Percentiles rank a stretch among this genome's conserved stretches.
Conservation (phyloP, 2,329 filamentous ascomycete genomes). For the Fusarium sublunatum region DNA sequence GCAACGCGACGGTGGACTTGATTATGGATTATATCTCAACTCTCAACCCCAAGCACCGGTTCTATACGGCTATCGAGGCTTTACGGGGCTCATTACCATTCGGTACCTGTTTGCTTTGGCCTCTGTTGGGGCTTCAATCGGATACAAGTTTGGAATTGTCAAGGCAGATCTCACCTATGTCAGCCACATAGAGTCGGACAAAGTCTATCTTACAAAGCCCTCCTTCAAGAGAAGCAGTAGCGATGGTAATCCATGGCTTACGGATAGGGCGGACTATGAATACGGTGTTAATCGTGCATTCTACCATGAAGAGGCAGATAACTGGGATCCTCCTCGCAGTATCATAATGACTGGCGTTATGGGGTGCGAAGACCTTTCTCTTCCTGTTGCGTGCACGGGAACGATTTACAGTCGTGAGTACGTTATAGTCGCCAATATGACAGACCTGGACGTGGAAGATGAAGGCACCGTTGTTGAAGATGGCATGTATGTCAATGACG, state of each 20-base stretch:
- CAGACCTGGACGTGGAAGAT: not conserved
- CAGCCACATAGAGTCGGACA: not conserved
- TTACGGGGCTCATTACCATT: not conserved
- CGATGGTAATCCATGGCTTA: too few species aligned
- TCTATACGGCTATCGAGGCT: slow-evolving; percentile 4
- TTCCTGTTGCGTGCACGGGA: not conserved
- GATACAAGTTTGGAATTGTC: slow-evolving; percentile 23
- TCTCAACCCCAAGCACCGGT: slow-evolving; percentile 12
- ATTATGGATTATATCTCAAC: slow-evolving; percentile 22
- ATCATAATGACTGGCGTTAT: not conserved
- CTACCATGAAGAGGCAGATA: not conserved
- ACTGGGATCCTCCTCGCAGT: not conserved
- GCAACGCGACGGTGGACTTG: not conserved
- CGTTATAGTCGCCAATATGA: slow-evolving; percentile 5
- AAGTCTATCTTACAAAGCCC: too few species aligned
- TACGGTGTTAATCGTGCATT: not conserved
- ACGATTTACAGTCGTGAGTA: not conserved
- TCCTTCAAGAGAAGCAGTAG: too few species aligned
- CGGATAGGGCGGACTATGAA: not conserved
- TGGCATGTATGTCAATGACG: not conserved
- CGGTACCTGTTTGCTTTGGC: not conserved
- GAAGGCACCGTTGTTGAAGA: not conserved
- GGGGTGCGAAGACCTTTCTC: not conserved
- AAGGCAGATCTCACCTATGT: not conserved
- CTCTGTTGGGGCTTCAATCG: slow-evolving; percentile 11